These are phyloP conservation scores for Aschersonia sp. DNA, from an alignment of 2,329 filamentous ascomycete genomes.

Conservation along the genomic window DNA sequence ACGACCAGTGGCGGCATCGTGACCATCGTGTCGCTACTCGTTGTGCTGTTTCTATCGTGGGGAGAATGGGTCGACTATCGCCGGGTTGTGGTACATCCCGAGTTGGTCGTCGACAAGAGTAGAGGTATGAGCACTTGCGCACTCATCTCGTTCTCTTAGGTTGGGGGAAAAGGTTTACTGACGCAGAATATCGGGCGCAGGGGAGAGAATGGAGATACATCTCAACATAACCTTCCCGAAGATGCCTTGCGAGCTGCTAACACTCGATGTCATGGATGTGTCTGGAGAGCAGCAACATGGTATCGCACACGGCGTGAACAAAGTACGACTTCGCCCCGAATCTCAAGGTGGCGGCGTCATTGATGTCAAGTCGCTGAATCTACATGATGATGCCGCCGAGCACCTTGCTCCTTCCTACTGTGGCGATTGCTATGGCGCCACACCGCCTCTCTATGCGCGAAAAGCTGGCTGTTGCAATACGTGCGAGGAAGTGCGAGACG, in stretches of 20 bases:
- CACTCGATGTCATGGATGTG: slow-evolving; percentile 97
- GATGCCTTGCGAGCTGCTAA: slow-evolving; percentile 87
- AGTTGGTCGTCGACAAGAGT: slow-evolving; percentile 92
- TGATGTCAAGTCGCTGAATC: slow-evolving; percentile 51
- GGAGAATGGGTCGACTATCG: slow-evolving; percentile 95
- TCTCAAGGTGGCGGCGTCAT: slow-evolving; percentile 65
- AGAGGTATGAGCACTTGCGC: slow-evolving; percentile 45
- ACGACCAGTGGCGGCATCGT: slow-evolving; percentile 93
- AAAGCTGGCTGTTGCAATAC: slow-evolving; percentile 95
- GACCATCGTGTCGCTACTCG: slow-evolving; percentile 76
- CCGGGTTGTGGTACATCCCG: slow-evolving; percentile 71
- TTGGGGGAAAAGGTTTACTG: slow-evolving; percentile 7
- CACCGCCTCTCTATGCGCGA: slow-evolving; percentile 50
- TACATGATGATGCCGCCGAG: slow-evolving; percentile 50
- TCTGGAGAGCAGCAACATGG: slow-evolving; percentile 94
- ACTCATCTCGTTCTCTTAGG: background rate
- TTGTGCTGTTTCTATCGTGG: slow-evolving; percentile 80
- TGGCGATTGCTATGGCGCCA: slow-evolving; percentile 81
- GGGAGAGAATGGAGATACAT: slow-evolving; percentile 98
- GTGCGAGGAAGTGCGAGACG: slow-evolving; percentile 91
- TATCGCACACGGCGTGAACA: slow-evolving; percentile 82
- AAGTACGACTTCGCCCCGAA: slow-evolving; percentile 64
- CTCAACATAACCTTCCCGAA: slow-evolving; percentile 93
- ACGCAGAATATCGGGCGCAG: slow-evolving; percentile 22
- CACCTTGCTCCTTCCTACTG: slow-evolving; percentile 91